A percentile compares a stretch with the other conserved stretches of the same genome.
Evolutionary conservation across 495 filamentous ascomycete genomes (phyloP).

Genomic region (Melanomma pulvis-pyrius): DNA sequence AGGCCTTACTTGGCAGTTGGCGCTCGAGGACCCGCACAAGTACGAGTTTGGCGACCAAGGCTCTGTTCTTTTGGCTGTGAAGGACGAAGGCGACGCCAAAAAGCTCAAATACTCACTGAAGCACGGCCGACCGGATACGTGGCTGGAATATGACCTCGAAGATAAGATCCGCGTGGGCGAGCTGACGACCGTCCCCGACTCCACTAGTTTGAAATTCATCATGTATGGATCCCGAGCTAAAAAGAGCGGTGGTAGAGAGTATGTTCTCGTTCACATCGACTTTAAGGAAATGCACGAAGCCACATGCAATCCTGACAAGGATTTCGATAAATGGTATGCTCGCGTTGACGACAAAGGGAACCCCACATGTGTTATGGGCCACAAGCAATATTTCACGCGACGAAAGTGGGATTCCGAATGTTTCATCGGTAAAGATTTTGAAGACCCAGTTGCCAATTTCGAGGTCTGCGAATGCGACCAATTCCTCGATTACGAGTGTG

Average conservation of each 20-base stretch:
- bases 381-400: slow-evolving; percentile 78
- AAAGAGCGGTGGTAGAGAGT: slow-evolving; percentile 50
- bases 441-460: slow-evolving; percentile 65
- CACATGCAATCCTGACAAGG: slow-evolving; percentile 70
- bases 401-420: slow-evolving; percentile 85
- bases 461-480: slow-evolving; percentile 77
- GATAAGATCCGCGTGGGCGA: slow-evolving; percentile 61
- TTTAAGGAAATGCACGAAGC: slow-evolving; percentile 79
- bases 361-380: slow-evolving; percentile 90
- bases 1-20: slow-evolving; percentile 77
- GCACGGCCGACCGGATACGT: slow-evolving; percentile 69
- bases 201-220: slow-evolving; percentile 86
- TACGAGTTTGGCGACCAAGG: slow-evolving; percentile 95
- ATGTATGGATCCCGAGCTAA: slow-evolving; percentile 58
- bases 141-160: slow-evolving; percentile 68
- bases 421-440: slow-evolving; percentile 83
- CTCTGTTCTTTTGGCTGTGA: slow-evolving; percentile 78
- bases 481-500: slow-evolving; percentile 83
- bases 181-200: slow-evolving; percentile 85
- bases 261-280: slow-evolving; percentile 72
- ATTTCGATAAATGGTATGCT: slow-evolving; percentile 87
- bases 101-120: slow-evolving; percentile 80
- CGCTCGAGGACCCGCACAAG: slow-evolving; percentile 79
- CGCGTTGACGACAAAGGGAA: slow-evolving; percentile 77
- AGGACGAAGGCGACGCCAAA: slow-evolving; percentile 64